A percentile compares a stretch with the other conserved stretches of the same genome.
phyloP scores from a whole-genome alignment of 352 stramenopile species.

The Saprolegnia diclina region DNA sequence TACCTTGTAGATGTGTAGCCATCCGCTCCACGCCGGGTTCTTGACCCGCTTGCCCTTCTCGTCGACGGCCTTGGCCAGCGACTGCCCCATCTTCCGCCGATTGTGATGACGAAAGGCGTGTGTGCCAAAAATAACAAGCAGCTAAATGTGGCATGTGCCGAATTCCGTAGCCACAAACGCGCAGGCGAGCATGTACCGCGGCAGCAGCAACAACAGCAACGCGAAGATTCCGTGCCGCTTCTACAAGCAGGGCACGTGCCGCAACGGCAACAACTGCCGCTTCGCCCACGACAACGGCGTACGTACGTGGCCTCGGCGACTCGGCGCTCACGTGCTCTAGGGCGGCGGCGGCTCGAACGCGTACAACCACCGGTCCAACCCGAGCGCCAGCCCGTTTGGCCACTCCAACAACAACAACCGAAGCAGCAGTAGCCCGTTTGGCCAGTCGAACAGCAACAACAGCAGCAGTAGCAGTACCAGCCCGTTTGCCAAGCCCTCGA shows the following conservation, averaged over 20 bases:
- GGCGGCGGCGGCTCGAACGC: not conserved
- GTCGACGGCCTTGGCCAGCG: slow-evolving; percentile 17
- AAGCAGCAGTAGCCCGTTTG: slow-evolving; percentile 3
- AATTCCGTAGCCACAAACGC: not conserved
- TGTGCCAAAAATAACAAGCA: not conserved
- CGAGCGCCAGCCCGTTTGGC: slow-evolving; percentile 5
- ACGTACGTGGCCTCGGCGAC: not conserved
- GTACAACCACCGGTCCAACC: not conserved
- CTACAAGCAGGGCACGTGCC: slow-evolving; percentile 18
- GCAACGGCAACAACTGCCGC: slow-evolving; percentile 24
- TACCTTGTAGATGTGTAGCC: slow-evolving; percentile 23
- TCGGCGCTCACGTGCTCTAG: not conserved
- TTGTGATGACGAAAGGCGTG: not conserved
- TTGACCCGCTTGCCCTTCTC: slow-evolving; percentile 18
- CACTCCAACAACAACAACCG: not conserved
- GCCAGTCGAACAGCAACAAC: not conserved
- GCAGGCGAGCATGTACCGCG: not conserved
- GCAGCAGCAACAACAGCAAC: not conserved
- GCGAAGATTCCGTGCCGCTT: slow-evolving; percentile 16
- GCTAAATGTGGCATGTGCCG: not conserved
- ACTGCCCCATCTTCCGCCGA: slow-evolving; percentile 15
- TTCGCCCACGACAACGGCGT: slow-evolving; percentile 19
- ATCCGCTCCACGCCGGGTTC: slow-evolving; percentile 18
- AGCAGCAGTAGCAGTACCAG: not conserved
- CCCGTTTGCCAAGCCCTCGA: slow-evolving; percentile 9